Percentiles rank a stretch among this genome's conserved stretches.
Conservation (phyloP, 1,139 yeast genomes). For the Kodamaea ohmeri region DNA sequence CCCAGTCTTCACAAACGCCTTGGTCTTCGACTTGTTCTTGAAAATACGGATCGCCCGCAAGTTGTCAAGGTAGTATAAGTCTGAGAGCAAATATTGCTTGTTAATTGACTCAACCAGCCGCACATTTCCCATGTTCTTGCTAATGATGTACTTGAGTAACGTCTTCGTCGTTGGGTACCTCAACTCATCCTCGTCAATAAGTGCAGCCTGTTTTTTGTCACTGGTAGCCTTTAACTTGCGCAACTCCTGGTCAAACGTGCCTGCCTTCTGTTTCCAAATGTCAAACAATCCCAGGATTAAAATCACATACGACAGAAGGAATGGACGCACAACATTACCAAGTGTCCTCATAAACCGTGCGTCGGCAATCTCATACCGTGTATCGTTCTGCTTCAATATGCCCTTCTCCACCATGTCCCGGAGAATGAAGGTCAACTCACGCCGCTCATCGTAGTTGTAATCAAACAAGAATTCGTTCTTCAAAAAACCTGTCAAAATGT, state of each 20-base stretch:
- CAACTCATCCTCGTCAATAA: constrained; percentile 27
- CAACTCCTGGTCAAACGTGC: constrained; percentile 9
- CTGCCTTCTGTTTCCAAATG: constrained; percentile 8
- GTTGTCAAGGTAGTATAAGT: constrained; percentile 40
- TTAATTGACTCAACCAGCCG: constrained; percentile 35
- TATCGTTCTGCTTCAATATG: constrained; percentile 18
- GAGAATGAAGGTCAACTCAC: constrained; percentile 31
- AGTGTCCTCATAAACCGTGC: constrained; percentile 24
- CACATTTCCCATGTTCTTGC: constrained; percentile 10
- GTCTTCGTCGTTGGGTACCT: constrained; percentile 41
- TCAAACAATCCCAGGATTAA: constrained; percentile 27
- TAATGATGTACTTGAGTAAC: constrained; percentile 26
- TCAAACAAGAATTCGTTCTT: constrained; percentile 48
- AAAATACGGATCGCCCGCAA: constrained; percentile 36
- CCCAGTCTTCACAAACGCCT: constrained; percentile 38
- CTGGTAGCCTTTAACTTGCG: constrained; percentile 10
- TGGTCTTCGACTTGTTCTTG: constrained; percentile 44
- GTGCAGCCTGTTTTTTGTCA: constrained; percentile 15
- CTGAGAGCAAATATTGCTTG: constrained; percentile 44
- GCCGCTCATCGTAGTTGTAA: constrained; percentile 35
- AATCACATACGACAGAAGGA: constrained; percentile 37
- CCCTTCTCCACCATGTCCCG: constrained; percentile 23
- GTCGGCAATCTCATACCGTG: constrained; percentile 25
- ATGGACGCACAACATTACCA: constrained; percentile 37
- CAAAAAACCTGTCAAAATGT: constrained; percentile 39